Evolutionary conservation across 768 basidiomycete species (phyloP), one percentile per base, ranked within the genome.

Genomic region (Harrya chromipes): DNA sequence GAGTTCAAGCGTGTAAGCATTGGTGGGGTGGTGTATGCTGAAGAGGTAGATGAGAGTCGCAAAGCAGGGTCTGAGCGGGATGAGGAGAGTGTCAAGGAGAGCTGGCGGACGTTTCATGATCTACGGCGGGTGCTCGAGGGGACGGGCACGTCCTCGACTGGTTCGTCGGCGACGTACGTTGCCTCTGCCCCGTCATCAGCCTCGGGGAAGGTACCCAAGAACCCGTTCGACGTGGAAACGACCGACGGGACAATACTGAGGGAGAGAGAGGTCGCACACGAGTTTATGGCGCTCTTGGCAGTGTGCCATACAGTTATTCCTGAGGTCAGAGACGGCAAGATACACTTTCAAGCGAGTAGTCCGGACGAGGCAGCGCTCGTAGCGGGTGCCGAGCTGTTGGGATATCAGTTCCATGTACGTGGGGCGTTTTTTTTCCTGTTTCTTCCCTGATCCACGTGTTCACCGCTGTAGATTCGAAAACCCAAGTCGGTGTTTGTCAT

Each of bases 251-350:
- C 38, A 13, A 29, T 50, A 16, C 34, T 43, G 40, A 60, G 43
- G 47, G 64, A 54, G 79, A 83, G 68, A 72, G 78, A 80, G 29
- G 75, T 84, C 17, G 68, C 87, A 38, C 68, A 73, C 52, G 88
- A 92, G 60, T 87, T 93, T 51, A 66, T 97, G 61, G 82, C 86
- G 0, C 75, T 97, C 19, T 76, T 98, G 43, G 87, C 95, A 2
- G 94, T 98, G 29, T 99, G 97, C 57, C 97, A 99, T 64, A 98
- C 97, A 1, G 97, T 99, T 58, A 98, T 98, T 60, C 97, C 97
- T 2, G 97, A 98, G 70, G 70, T 85, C 46, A 83, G 79, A 58
- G 83, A 90, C 51, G 94, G 81, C n/a, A 95, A 94, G 76, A 87
- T 90, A 54, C 74, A 85, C 10, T 99, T 86, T 62, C 97, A 99